These are phyloP conservation scores for Pseudoscleropodium purum DNA, from an alignment of 225 moss, liverwort and hornwort genomes.

Conservation along the genomic window DNA sequence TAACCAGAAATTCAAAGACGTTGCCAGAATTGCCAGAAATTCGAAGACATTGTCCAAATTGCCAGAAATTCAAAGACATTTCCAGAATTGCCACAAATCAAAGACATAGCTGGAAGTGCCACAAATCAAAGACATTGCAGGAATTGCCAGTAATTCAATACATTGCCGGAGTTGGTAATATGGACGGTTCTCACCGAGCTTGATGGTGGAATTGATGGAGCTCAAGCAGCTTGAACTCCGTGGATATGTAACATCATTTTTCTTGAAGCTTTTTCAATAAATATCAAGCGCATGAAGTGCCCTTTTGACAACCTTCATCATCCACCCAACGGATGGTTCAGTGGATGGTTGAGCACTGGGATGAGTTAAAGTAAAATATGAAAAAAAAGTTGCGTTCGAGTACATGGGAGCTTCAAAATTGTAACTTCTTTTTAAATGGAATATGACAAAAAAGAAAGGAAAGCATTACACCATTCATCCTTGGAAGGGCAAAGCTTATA, in stretches of 20 bases:
- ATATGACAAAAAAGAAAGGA: background rate
- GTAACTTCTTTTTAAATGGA: background rate
- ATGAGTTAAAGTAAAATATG: no score
- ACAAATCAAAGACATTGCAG: background rate
- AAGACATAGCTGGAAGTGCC: background rate
- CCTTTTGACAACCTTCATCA: background rate
- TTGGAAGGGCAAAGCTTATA: background rate
- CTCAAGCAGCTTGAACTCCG: background rate
- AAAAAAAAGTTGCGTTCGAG: no score
- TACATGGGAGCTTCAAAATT: background rate
- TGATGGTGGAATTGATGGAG: background rate
- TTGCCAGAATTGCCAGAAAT: no score
- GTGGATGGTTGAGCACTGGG: no score
- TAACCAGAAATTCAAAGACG: background rate
- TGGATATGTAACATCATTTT: background rate
- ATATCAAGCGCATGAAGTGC: background rate
- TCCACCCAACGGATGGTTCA: no score
- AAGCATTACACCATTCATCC: background rate
- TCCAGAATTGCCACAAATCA: no score
- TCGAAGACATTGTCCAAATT: background rate
- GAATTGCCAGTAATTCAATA: background rate
- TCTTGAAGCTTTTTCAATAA: background rate
- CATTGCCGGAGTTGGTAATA: background rate
- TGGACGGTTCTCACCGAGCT: background rate
- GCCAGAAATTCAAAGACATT: background rate